Percentiles rank a stretch among this genome's conserved stretches.
Evolutionary conservation across 352 stramenopile species (phyloP).

Genomic region (Phytopythium helicoides): DNA sequence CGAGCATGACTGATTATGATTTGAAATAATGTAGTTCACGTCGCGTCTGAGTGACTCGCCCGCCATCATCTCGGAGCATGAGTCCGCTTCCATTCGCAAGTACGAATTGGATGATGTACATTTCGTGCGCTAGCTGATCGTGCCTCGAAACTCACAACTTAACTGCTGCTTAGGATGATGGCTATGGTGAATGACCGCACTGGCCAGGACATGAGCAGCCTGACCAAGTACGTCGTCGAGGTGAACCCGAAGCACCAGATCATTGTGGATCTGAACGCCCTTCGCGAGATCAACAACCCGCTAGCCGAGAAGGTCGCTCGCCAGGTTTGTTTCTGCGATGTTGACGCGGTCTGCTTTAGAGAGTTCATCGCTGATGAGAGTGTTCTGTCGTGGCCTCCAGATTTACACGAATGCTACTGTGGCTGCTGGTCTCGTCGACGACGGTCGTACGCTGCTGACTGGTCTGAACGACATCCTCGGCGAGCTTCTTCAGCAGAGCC

Average conservation of each 20-base stretch:
- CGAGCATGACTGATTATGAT: too few relatives aligned
- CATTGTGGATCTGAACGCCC: conserved; percentile 90
- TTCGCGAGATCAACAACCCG: conserved; percentile 82
- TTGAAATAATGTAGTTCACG: too few relatives aligned
- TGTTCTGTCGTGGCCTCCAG: too few relatives aligned
- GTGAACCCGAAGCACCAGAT: conserved; percentile 98
- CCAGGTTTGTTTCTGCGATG: conserved; percentile 37
- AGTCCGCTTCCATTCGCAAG: conserved; percentile 96
- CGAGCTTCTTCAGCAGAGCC: conserved; percentile 74
- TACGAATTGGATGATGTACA: conserved; percentile 23
- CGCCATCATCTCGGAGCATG: conserved; percentile 99
- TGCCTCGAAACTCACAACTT: background rate
- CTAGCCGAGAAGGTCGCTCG: conserved; percentile 84
- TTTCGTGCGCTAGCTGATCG: too few relatives aligned
- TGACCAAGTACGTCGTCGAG: conserved; percentile 96
- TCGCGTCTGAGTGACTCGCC: conserved; percentile 94
- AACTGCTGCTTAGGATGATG: conserved; percentile 92
- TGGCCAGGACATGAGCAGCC: conserved; percentile 44
- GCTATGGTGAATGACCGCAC: conserved; percentile 93
- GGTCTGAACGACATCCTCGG: conserved; percentile 96
- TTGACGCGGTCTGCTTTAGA: conserved; percentile 54
- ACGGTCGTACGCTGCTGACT: conserved; percentile 96
- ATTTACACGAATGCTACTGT: conserved; percentile 99
- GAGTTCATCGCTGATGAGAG: too few relatives aligned
- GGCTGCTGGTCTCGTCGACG: conserved; percentile 97